Evolutionary conservation across 805 yeast species (phyloP), one percentile per base, ranked within the genome.

Genomic region (Candida tibetensis): DNA sequence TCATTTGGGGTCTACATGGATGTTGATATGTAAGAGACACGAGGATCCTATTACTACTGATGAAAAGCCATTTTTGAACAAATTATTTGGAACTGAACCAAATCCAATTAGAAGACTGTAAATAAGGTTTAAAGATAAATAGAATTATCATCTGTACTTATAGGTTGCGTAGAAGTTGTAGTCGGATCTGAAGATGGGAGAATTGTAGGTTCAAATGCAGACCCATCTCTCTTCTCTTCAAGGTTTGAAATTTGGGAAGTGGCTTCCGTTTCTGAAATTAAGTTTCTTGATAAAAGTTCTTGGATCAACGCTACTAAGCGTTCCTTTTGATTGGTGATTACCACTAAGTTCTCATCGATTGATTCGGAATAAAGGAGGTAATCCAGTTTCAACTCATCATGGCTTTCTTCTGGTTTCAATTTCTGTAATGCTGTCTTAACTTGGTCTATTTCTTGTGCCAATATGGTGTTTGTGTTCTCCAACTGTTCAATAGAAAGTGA

Each of bases 1-100:
- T 15, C 97, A 93, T 64, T 73, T 93, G 44, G 98, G 98, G 15
- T 85, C 98, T 1, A 88, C 96, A 4, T 90, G 93, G 93, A 76
- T 84, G 62, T 71, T 84, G 48, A 79, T 84, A 5, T 84, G 88
- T 30, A 85, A 85, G 62, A 71, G 74, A 48, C 82, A 83, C n/a
- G 83, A 80, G 38, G 91, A 84, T 54, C 69, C 74, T 4, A 68
- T 66, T 67, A 49, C 67, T 57, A 33, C 56, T 30, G 68, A 64
- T 29, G 74, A 68, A 41, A 67, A 67, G 48, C 65, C 72, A 14
- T 69, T 69, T 45, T 51, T 62, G 38, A 61, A 65, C 42, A 67
- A 64, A 48, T 53, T 69, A 36, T 64, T 66, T 43, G 72, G 72
- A n/a, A 58, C 54, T 7, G 68, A 62, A 27, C 52, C 48, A 16